phyloP scores from a whole-genome alignment of 1,139 yeast species.

The Sugiyamaella neomexicana region DNA sequence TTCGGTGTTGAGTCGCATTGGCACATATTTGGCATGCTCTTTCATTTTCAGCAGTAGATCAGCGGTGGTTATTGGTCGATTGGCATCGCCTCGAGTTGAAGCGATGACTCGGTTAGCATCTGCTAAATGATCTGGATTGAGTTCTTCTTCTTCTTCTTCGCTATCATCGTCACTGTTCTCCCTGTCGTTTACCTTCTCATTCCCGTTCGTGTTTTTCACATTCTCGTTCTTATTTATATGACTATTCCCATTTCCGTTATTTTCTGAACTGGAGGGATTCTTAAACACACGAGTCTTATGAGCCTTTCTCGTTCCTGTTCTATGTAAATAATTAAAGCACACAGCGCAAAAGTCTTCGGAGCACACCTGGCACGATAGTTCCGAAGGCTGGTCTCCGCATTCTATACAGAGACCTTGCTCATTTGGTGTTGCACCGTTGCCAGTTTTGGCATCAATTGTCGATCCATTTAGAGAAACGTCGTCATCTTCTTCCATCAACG shows the following conservation, averaged over 20 bases:
- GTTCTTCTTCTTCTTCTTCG: not conserved
- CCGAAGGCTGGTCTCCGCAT: slow-evolving; percentile 69
- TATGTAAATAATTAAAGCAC: slow-evolving; percentile 63
- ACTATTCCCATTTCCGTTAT: not conserved
- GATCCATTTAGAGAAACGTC: not conserved
- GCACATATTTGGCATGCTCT: slow-evolving; percentile 56
- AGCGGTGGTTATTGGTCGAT: slow-evolving; percentile 23
- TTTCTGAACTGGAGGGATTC: no score
- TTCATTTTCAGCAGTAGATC: slow-evolving; percentile 42
- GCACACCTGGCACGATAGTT: slow-evolving; percentile 56
- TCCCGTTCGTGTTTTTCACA: no score
- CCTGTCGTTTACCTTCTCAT: slow-evolving; percentile 24
- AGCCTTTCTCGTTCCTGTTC: slow-evolving; percentile 54
- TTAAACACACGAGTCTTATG: slow-evolving; percentile 35
- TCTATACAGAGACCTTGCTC: slow-evolving; percentile 54
- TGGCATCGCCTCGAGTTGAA: slow-evolving; percentile 31
- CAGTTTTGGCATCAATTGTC: not conserved
- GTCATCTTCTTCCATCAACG: slow-evolving; percentile 34
- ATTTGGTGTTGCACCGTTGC: slow-evolving; percentile 5
- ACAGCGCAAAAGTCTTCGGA: slow-evolving; percentile 65
- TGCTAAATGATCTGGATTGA: slow-evolving; percentile 9
- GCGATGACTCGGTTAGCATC: slow-evolving; percentile 30
- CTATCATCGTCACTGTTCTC: slow-evolving; percentile 25
- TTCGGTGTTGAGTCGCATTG: slow-evolving; percentile 61
- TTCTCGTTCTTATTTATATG: no score